Conservation (phyloP, 305 asterid species). For the Fraxinus paxiana region DNA sequence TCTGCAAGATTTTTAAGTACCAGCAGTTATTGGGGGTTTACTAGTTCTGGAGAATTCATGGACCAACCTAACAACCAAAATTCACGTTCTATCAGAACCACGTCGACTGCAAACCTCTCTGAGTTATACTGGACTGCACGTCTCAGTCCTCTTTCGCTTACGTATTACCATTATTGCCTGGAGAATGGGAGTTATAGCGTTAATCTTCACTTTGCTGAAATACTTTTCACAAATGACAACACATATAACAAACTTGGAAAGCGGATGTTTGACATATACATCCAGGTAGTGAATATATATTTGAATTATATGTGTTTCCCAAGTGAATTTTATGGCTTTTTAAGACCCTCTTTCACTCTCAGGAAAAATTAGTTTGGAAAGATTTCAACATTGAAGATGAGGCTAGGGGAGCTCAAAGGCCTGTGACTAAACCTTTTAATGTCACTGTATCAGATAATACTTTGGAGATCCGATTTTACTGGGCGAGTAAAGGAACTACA, state of each 20-base stretch:
- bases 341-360: conserved; percentile 33
- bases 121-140: conserved; percentile 69
- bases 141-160: conserved; percentile 73
- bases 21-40: conserved; percentile 70
- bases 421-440: conserved; percentile 45
- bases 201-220: conserved; percentile 76
- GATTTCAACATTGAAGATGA: conserved; percentile 72
- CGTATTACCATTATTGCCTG: conserved; percentile 84
- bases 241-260: conserved; percentile 69
- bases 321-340: conserved; percentile 13
- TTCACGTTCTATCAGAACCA: conserved; percentile 42
- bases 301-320: background rate
- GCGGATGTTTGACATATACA: conserved; percentile 68
- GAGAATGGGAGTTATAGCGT: conserved; percentile 82
- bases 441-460: conserved; percentile 56
- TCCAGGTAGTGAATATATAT: conserved; percentile 55
- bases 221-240: conserved; percentile 56
- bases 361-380: conserved; percentile 60
- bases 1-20: conserved; percentile 42
- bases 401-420: conserved; percentile 64
- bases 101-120: conserved; percentile 40
- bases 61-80: conserved; percentile 55
- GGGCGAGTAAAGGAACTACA: conserved; percentile 84
- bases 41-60: conserved; percentile 85
- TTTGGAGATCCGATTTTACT: conserved; percentile 74